Evolutionary conservation across 2,329 filamentous ascomycete species (phyloP), one percentile per base, ranked within the genome.

Genomic region (Alternaria dauci): DNA sequence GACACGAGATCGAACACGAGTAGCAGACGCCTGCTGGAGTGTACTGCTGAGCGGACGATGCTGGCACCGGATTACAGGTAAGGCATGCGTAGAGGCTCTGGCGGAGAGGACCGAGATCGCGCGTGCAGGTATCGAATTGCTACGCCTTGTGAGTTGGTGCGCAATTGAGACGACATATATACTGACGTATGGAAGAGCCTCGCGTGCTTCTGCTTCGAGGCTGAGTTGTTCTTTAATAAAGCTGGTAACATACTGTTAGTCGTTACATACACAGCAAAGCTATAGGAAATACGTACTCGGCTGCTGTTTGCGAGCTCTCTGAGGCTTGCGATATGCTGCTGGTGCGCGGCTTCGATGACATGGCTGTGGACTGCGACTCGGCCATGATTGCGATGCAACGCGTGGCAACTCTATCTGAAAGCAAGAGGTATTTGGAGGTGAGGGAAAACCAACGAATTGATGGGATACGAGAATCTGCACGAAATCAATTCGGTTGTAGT

Each of bases 71-170:
- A 63, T 93, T 96, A 83, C 95, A 99, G 11, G 94, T 98, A 46
- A 98, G 81, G 71, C 95, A 99, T 43, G 95, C 92, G 72, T 96
- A 99, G 20, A 98, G 87, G 46, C 86, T 91, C 78, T 99, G 95
- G 54, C 93, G 90, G 16, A 99, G 84, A 8, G 93, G 86, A 0
- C 95, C 95, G 28, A 98, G 88, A n/a, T 90, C 88, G 69, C 93
- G 90, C 48, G 95, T 98, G 81, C 95, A 99, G 47, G 89, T 89
- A 71, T 97, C 92, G 76, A 98, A 97, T 80, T 95, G 94, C 92
- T 96, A 67, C 16, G 3, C 23, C 32, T 44, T 42, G 59, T 74
- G 55, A 75, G 66, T 52, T 28, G 42, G 34, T 16, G 43, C 30
- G 25, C 28, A 32, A 18, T n/a, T 16, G 20, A 34, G n/a, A 25